Evolutionary conservation across 257 asterid species (phyloP), one percentile per base, ranked within the genome.

Genomic region (Gentiana straminea): DNA sequence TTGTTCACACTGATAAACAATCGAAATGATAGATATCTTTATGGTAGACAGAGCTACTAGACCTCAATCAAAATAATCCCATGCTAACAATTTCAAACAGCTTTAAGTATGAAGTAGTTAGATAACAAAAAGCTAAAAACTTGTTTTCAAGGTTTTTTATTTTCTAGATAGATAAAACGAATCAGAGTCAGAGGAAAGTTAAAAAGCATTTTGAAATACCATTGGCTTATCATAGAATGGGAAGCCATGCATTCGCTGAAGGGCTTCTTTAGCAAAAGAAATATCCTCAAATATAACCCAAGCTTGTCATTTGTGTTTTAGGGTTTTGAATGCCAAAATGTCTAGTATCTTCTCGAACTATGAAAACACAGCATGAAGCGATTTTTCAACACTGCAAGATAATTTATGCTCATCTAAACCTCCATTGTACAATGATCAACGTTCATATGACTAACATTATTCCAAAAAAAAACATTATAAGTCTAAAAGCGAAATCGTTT

Each of bases 311-410:
- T 83, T 88, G 71, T 92, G 97, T 64, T 88, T 92, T 70, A 92
- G 97, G 89, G 99, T 92, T 88, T 85, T 92, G 85, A 92, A 88
- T 7, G 97, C 99, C 68, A 92, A 76, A 44, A 92, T 95, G 77
- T 88, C 99, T 70, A 83, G 49, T 47, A 88, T 88, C 60, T 85
- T 92, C 66, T 97, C 97, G 59, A 92, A 92, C 61, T 92, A 97
- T 46, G 97, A 80, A 73, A 92, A 92, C 76, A 92, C 99, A 48
- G 97, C 97, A 67, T 71, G 73, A 62, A 92, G 75, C 57, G 99
- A 85, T 75, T 85, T 92, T 92, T 92, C 87, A 92, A 57, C 68
- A 85, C 99, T 92, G 58, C 34, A 46, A 52, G 53, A 24, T 1
- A 4, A 46, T 3, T 11, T 15, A 44, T 56, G 24, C n/a, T 69